Percentiles rank a stretch among this genome's conserved stretches.
Conservation (phyloP, 108 stramenopile species). For the Skeletonema potamos region DNA sequence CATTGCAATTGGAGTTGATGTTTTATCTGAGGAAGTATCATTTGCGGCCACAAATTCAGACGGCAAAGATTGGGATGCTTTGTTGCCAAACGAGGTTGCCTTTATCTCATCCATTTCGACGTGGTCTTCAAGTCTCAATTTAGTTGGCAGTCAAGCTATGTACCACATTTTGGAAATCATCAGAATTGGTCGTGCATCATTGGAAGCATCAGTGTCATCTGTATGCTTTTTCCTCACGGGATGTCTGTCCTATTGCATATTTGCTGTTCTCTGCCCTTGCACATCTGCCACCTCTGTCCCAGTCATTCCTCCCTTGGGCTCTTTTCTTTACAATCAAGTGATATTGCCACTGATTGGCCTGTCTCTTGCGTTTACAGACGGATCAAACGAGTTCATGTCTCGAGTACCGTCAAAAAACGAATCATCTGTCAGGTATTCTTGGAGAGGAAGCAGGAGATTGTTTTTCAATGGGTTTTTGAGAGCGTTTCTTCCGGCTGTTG, state of each 20-base stretch:
- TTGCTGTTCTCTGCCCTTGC: conserved; percentile 65
- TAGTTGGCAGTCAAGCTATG: conserved; percentile 55
- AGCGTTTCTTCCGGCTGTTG: conserved; percentile 57
- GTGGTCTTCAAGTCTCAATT: conserved; percentile 69
- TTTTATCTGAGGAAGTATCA: conserved; percentile 50
- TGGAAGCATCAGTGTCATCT: conserved; percentile 64
- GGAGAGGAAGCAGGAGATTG: conserved; percentile 51
- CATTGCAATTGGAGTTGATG: conserved; percentile 79
- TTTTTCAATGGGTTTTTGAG: conserved; percentile 51
- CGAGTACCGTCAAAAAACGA: conserved; percentile 85
- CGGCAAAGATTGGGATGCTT: conserved; percentile 21
- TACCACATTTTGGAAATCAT: conserved; percentile 74
- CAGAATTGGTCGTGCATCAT: conserved; percentile 66
- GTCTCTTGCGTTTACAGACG: conserved; percentile 62
- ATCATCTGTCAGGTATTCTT: conserved; percentile 57
- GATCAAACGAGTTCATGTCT: conserved; percentile 64
- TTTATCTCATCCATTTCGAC: conserved; percentile 79
- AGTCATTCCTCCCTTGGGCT: conserved; percentile 54
- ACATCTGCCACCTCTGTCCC: conserved; percentile 60
- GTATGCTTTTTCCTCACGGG: conserved; percentile 57
- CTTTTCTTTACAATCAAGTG: conserved; percentile 65
- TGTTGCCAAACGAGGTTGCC: conserved; percentile 56
- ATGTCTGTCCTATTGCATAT: conserved; percentile 62
- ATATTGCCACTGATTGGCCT: conserved; percentile 70
- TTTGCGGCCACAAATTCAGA: neutral